Conservation (phyloP, 257 asterid species). For the Scutellaria baicalensis region DNA sequence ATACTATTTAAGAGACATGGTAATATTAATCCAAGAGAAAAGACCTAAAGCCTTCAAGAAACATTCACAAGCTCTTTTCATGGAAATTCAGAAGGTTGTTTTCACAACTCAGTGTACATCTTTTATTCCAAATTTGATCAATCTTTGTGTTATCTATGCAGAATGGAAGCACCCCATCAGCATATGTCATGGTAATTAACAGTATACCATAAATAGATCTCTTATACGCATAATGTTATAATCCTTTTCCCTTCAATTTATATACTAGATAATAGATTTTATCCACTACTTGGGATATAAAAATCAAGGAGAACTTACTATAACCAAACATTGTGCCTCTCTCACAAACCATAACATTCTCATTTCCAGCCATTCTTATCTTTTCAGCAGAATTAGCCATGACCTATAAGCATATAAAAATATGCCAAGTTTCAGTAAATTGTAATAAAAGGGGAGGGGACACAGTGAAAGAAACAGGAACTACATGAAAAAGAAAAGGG, state of each 20-base stretch:
- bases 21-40: too few species aligned
- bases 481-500: background rate
- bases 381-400: conserved; percentile 93
- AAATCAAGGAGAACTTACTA: conserved; percentile 35
- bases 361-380: conserved; percentile 89
- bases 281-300: background rate
- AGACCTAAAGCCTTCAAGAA: too few species aligned
- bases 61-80: background rate
- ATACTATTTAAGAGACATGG: too few species aligned
- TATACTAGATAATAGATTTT: background rate
- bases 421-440: background rate
- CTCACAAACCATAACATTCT: conserved; percentile 97
- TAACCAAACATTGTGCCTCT: conserved; percentile 99
- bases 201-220: background rate
- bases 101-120: background rate
- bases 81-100: background rate
- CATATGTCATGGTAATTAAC: too few species aligned
- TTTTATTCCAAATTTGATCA: too few species aligned
- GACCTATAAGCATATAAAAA: conserved; percentile 43
- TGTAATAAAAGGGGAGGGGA: background rate
- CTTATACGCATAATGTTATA: background rate
- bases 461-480: background rate
- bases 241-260: too few species aligned
- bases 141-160: too few species aligned
- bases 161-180: too few species aligned